Base-by-base conservation (phyloP, 75 land plant species). In the Pinus tabuliformis region DNA sequence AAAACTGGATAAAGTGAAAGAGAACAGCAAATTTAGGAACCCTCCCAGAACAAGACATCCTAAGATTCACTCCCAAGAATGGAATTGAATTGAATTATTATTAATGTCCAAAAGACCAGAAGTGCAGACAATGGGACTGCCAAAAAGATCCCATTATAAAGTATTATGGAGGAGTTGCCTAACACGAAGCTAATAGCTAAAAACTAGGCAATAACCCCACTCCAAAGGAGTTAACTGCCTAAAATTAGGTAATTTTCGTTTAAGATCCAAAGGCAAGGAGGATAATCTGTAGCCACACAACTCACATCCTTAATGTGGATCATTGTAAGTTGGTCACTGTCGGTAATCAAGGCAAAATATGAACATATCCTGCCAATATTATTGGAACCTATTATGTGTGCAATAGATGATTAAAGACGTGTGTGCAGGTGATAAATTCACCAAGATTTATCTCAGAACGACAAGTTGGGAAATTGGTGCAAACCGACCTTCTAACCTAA, bases 261-360 rank as follows among this genome's bases (percentile, higher is more conserved):
- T 68, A 42, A 68, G 24, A 42, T 42, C 4, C 3, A 68, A 9
- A 49, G 54, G 9, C 54, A 37, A 68, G 49, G 22, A 68, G 21
- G 54, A 49, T 11, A 68, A 68, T 12, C n/a, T 68, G 68, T 64
- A 30, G 68, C 37, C 36, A 15, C 37, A 45, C 6, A 9, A 68
- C 72, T 68, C 52, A 3, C 72, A 5, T 68, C 72, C 22, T n/a
- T 37, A 36, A 39, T 20, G 49, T 6, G 72, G 17, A 68, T 18
- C 22, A 37, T 68, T 20, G 24, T 42, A 11, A 68, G 8, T 22
- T 68, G 20, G 11, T 9, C 24, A 37, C 52, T 13, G 14, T n/a
- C 42, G 49, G 72, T 68, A 9, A 68, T n/a, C 52, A 68, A 68
- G 18, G 52, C 72, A 42, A 42, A 20, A 68, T 68, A 20, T 39